phyloP scores from a whole-genome alignment of 108 stramenopile genomes.

The Cyclotella sp. region DNA sequence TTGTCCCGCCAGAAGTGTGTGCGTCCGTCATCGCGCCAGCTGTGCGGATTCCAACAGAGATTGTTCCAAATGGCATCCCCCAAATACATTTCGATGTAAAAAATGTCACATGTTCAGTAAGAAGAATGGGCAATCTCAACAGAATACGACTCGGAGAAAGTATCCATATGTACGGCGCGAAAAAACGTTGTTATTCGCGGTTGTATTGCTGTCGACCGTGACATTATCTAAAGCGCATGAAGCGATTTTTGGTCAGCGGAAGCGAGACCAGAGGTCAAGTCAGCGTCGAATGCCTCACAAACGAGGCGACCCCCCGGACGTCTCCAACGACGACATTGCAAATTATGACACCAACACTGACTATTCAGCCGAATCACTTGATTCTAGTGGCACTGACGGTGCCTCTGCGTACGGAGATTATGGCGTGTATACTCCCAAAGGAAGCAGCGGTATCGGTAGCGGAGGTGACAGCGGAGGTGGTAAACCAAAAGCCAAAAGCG shows the following conservation, averaged over 20 bases:
- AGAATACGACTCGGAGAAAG: too few relatives aligned
- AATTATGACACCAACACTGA: background rate
- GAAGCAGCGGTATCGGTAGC: background rate
- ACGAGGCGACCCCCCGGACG: background rate
- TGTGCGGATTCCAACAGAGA: too few relatives aligned
- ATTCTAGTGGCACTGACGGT: background rate
- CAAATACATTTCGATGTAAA: too few relatives aligned
- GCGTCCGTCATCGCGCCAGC: too few relatives aligned
- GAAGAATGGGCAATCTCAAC: too few relatives aligned
- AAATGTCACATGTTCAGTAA: too few relatives aligned
- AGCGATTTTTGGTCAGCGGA: background rate
- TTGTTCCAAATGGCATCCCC: too few relatives aligned
- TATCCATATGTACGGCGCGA: too few relatives aligned
- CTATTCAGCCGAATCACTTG: background rate
- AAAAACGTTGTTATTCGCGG: too few relatives aligned
- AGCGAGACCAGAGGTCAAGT: background rate
- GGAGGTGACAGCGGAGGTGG: too few relatives aligned
- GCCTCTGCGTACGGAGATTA: constrained; percentile 8
- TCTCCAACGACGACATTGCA: background rate
- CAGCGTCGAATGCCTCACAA: background rate
- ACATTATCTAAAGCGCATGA: background rate
- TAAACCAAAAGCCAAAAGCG: background rate
- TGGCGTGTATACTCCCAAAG: constrained; percentile 7
- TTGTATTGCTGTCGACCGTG: background rate
- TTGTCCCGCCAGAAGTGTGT: too few relatives aligned